These are phyloP conservation scores for Trebouxia gelatinosa DNA, from an alignment of 163 green algal genomes.

Conservation along the genomic window DNA sequence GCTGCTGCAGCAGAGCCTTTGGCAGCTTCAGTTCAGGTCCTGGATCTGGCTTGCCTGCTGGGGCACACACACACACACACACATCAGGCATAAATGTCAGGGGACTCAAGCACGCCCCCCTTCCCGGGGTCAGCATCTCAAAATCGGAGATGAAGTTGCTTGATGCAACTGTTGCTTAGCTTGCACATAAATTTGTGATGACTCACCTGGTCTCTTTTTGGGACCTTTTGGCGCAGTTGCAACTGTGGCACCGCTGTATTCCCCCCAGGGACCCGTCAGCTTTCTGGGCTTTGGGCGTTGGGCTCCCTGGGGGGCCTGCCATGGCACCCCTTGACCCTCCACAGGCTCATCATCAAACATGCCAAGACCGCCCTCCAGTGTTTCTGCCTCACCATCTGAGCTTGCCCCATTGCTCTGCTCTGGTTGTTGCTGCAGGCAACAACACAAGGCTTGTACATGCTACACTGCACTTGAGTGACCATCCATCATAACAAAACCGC, in stretches of 20 bases:
- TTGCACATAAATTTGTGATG: neutral
- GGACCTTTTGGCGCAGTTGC: neutral
- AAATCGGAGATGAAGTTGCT: neutral
- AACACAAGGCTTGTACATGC: no score
- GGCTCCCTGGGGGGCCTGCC: neutral
- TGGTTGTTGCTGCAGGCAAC: no score
- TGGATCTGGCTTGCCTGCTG: neutral
- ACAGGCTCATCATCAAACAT: conserved; percentile 50
- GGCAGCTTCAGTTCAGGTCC: conserved; percentile 41
- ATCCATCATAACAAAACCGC: no score
- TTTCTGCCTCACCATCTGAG: conserved; percentile 18
- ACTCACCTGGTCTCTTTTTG: neutral
- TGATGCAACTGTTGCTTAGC: neutral
- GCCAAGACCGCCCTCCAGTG: conserved; percentile 24
- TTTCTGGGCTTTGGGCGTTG: conserved; percentile 21
- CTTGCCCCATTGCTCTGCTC: no score
- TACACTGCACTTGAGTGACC: no score
- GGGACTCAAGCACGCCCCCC: neutral
- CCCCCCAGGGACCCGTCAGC: conserved; percentile 28
- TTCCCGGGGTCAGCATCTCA: neutral
- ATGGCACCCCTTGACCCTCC: conserved; percentile 22
- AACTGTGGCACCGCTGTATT: conserved; percentile 1
- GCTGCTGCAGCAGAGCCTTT: conserved; percentile 82
- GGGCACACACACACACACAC: neutral
- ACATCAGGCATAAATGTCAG: neutral